A percentile compares a stretch with the other conserved stretches of the same genome.
These are phyloP conservation scores for Fistulifera solaris DNA, from an alignment of 108 stramenopile genomes.

Conservation along the genomic window DNA sequence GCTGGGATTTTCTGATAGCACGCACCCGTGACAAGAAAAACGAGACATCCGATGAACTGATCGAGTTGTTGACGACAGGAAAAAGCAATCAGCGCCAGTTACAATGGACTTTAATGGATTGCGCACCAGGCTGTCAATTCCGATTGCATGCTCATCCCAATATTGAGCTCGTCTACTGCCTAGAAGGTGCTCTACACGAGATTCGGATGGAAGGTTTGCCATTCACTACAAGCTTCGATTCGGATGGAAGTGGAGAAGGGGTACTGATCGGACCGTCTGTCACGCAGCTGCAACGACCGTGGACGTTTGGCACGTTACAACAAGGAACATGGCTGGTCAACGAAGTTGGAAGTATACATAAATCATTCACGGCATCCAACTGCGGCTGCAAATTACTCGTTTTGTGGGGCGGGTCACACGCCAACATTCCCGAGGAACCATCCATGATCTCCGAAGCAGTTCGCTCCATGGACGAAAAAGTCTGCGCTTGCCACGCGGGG, in stretches of 20 bases:
- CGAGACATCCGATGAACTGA: conserved; percentile 9
- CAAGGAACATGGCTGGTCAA: conserved; percentile 28
- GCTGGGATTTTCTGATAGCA: too few relatives aligned
- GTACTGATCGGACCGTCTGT: conserved; percentile 11
- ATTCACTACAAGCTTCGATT: conserved; percentile 6
- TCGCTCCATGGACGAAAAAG: too few relatives aligned
- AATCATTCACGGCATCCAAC: conserved; percentile 26
- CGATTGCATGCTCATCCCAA: conserved; percentile 43
- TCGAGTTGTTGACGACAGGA: conserved; percentile 7
- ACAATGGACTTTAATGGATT: conserved; percentile 24
- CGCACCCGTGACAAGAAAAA: too few relatives aligned
- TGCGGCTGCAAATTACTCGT: conserved; percentile 25
- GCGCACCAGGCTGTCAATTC: conserved; percentile 22
- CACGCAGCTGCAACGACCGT: conserved; percentile 10
- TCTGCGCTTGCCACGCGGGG: too few relatives aligned
- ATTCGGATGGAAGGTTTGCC: conserved; percentile 18
- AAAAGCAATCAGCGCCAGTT: conserved; percentile 14
- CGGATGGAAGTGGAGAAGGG: background rate
- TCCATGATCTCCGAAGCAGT: too few relatives aligned
- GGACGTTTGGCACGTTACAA: conserved; percentile 11
- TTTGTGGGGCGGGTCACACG: conserved; percentile 22
- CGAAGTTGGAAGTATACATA: conserved; percentile 36
- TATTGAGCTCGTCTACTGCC: conserved; percentile 24
- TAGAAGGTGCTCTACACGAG: conserved; percentile 23
- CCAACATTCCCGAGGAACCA: background rate